Conservation (phyloP, 2,329 filamentous ascomycete genomes). For the Neopestalotiopsis rosae region DNA sequence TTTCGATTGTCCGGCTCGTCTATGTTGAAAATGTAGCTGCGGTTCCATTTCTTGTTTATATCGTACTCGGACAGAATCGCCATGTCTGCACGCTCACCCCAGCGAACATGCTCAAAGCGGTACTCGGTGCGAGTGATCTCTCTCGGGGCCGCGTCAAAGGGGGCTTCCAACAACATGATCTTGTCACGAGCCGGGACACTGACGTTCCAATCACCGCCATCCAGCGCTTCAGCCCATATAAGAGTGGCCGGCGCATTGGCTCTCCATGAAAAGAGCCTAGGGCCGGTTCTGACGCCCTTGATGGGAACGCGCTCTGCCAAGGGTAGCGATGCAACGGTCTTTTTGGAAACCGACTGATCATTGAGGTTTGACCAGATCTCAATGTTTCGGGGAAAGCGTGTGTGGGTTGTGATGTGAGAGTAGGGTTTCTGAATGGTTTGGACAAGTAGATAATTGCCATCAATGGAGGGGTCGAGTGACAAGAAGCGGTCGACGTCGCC, state of each 20-base stretch:
- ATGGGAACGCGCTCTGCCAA: constrained; percentile 11
- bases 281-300: neutral
- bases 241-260: constrained; percentile 2
- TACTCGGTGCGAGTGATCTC: constrained; percentile 7
- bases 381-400: neutral
- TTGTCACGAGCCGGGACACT: constrained; percentile 9
- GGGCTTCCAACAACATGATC: constrained; percentile 11
- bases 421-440: neutral
- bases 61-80: constrained; percentile 7
- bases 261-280: neutral
- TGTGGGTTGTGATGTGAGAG: neutral
- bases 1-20: constrained; percentile 5
- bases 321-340: neutral
- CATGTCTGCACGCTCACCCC: neutral
- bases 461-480: neutral
- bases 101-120: neutral
- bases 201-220: neutral
- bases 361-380: neutral
- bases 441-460: constrained; percentile 5
- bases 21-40: neutral
- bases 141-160: neutral
- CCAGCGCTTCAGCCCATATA: constrained; percentile 4
- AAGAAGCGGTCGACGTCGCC: constrained; percentile 2
- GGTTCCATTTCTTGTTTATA: constrained; percentile 3
- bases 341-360: neutral